These are phyloP conservation scores for Vitis hybrid DNA, from an alignment of 177 flowering plant genomes.

Conservation along the genomic window DNA sequence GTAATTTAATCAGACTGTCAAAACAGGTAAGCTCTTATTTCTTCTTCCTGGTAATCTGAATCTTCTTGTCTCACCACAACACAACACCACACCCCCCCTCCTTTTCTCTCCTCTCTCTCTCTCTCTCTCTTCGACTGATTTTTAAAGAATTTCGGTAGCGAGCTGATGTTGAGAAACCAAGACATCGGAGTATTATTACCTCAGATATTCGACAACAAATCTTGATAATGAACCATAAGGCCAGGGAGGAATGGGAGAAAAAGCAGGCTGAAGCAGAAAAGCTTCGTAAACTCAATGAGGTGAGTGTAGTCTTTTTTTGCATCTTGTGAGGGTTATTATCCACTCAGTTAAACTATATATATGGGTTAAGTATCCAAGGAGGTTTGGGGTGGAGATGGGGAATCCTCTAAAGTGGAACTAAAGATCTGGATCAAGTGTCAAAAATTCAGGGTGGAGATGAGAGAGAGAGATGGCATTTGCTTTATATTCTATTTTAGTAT, in stretches of 20 bases:
- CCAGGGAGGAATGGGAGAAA: conserved; percentile 80
- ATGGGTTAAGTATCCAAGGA: too few species aligned
- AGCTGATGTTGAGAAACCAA: conserved; percentile 71
- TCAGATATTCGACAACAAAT: conserved; percentile 84
- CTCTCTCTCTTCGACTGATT: conserved; percentile 9
- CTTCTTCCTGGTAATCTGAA: not conserved
- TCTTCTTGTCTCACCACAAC: too few species aligned
- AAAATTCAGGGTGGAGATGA: too few species aligned
- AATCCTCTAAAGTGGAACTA: too few species aligned
- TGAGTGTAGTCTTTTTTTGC: conserved; percentile 25
- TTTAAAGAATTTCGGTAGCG: conserved; percentile 43
- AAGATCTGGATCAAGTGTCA: too few species aligned
- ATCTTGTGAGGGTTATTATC: not conserved
- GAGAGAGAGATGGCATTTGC: not conserved
- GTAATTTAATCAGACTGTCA: conserved; percentile 68
- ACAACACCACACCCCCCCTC: too few species aligned
- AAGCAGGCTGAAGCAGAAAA: conserved; percentile 86
- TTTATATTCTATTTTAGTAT: not conserved
- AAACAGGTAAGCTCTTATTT: conserved; percentile 65
- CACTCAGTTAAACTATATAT: too few species aligned
- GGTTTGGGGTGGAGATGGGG: too few species aligned
- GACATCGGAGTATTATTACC: conserved; percentile 64
- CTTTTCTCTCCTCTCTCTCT: not conserved
- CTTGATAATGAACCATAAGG: conserved; percentile 60
- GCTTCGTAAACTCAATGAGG: conserved; percentile 66